Evolutionary conservation across 805 yeast species (phyloP), one percentile per base, ranked within the genome.

Genomic region (Ogataea pignaliae): DNA sequence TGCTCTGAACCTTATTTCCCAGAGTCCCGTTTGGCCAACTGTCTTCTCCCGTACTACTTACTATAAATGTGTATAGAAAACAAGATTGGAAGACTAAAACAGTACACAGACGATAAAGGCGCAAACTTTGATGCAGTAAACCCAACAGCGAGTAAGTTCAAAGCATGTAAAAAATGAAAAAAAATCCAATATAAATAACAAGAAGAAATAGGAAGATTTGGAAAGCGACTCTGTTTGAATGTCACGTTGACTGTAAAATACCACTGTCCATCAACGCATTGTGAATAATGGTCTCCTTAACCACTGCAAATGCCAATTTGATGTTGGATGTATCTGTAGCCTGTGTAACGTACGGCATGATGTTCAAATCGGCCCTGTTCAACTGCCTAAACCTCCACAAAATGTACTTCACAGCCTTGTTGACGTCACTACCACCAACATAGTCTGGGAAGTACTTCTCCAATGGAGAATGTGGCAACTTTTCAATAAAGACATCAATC

Each of bases 291-390:
- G 83, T 76, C 53, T 77, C 81, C 57, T 72, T 75, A 21, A 77
- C 79, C 12, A 79, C 81, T 9, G 81, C 81, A 59, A 77, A 75
- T 6, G 89, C 96, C 55, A 88, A 68, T 57, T 85, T 81, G 49
- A 90, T 88, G 64, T 89, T 89, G 28, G 88, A 81, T 7, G 97
- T 89, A 61, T 89, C 96, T 0, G 96, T 89, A 0, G 97, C 97
- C 64, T 89, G 96, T 3, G 97, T 89, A 18, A 89, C 85, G 63
- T 89, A 95, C 11, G 97, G 96, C 56, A 85, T 86, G 30, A 90
- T 78, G 47, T 83, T 85, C 50, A 88, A 70, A 16, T 88, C 88
- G 1, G 93, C 81, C 52, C 95, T 73, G 61, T 89, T 90, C 39
- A 87, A 79, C 61, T 85, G 88, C 34, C 87, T 82, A 61, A 89